Evolutionary conservation across 108 stramenopile species (phyloP), one percentile per base, ranked within the genome.

Genomic region (Pseudonitzschia pungens): DNA sequence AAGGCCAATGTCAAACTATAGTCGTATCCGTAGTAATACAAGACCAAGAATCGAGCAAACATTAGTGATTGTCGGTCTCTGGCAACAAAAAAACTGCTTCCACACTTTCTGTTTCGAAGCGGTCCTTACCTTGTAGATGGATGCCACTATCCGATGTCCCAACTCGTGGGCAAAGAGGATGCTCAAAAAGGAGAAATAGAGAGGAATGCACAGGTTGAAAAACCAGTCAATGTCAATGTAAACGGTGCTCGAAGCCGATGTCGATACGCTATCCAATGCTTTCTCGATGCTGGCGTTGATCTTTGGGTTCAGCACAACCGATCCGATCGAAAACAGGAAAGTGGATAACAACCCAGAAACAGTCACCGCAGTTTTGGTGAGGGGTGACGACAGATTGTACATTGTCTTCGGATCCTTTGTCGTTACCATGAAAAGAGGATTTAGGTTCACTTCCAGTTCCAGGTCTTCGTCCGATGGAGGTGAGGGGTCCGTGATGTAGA

Each of bases 401-500:
- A 78, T 53, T 12, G 73, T 77, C 12, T 83, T 64, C 32, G 79
- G 65, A 26, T 92, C 83, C 48, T 72, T 74, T 24, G 80, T 74
- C 0, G 88, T 87, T 3, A 89, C 51, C 15, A 86, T 26, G 12
- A 92, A 57, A 2, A 92, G 56, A 44, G 86, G 85, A 24, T 36
- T 62, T 27, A 84, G 74, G 24, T 76, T 75, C 20, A 76, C 72
- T 10, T 82, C 87, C 10, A 86, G 64, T 71, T 87, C 71, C 29
- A 87, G 69, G 29, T 87, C 85, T 59, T 92, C 87, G 40, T 86
- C 86, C 12, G 84, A 78, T 4, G 76, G 70, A 45, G 88, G 85
- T 32, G 78, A 81, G 18, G 90, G 90, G 70, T 92, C 88, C 32
- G 75, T 53, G 31, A 92, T 79, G 78, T 87, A 92, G 60, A 76